These are phyloP conservation scores for Fusarium armeniacum DNA, from an alignment of 2,329 filamentous ascomycete species.

Conservation along the genomic window DNA sequence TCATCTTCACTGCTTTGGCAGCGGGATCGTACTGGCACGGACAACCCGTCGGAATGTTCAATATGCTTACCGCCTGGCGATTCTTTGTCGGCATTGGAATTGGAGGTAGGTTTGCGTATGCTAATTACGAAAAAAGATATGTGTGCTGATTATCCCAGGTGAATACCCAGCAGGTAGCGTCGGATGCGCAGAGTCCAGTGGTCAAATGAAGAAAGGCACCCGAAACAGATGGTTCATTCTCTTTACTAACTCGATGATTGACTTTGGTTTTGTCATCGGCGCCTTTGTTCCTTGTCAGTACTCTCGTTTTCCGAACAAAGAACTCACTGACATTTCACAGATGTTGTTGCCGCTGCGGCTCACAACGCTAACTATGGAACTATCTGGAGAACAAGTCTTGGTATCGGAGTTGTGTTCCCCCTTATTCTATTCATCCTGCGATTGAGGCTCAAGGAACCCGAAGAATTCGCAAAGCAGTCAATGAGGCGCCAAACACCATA, in stretches of 20 bases:
- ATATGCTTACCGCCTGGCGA: constrained; percentile 82
- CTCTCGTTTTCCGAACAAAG: fast-evolving
- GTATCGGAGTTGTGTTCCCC: constrained; percentile 83
- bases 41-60: constrained; percentile 78
- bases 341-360: constrained; percentile 69
- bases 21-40: constrained; percentile 83
- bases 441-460: constrained; percentile 80
- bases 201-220: constrained; percentile 82
- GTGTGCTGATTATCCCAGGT: constrained; percentile 53
- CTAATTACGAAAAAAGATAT: fast-evolving
- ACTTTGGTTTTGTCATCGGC: constrained; percentile 84
- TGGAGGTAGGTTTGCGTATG: constrained; percentile 63
- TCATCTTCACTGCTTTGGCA: constrained; percentile 85
- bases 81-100: constrained; percentile 89
- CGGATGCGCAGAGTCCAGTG: constrained; percentile 84
- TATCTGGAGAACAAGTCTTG: constrained; percentile 86
- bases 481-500: constrained; percentile 75
- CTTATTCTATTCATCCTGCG: constrained; percentile 78
- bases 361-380: constrained; percentile 74
- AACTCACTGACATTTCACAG: constrained; percentile 24
- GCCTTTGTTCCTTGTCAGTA: constrained; percentile 76
- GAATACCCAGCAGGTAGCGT: constrained; percentile 87
- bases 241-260: constrained; percentile 91
- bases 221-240: constrained; percentile 93
- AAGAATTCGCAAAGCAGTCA: constrained; percentile 79